Base-by-base conservation (phyloP, 2,329 filamentous ascomycete genomes). In the Trichoderma polysporum region DNA sequence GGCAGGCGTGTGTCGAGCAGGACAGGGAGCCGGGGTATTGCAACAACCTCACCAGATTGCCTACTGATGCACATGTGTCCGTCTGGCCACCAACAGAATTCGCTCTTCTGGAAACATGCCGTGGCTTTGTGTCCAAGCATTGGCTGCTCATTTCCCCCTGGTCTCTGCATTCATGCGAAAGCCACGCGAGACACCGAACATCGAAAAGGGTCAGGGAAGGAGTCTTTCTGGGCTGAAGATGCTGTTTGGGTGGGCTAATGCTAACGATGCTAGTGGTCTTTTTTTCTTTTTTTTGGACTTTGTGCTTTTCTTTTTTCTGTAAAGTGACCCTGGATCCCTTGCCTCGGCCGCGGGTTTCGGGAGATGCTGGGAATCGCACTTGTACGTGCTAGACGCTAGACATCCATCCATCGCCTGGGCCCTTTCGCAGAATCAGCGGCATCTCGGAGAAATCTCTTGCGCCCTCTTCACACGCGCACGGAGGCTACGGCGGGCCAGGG, bases 21-120 rank as follows among this genome's bases (percentile, higher is more conserved):
- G 29, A 35, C 58, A 62, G 57, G 58, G 66, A 65, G 19, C 60
- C 41, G 47, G 53, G 66, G 50, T 49, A 35, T 56, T 58, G 29
- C 53, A 53, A 39, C 53, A 56, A 64, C 59, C 25, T 57, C 59
- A 41, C 29, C 66, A 57, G 59, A 67, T 64, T 52, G 57, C 57
- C 35, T 19, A 39, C 29, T 50, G 49, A 64, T 45, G 60, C 50
- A 62, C 59, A 27, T 45, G 39, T 50, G 53, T 35, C 27, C 57
- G 58, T 63, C 65, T 62, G 8, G 31, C 65, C 49, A 45, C 37
- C 56, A 66, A 56, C 35, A 61, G n/a, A 45, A 60, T 53, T 66
- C 65, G 50, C 66, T 61, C 39, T 67, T 67, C 66, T 45, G 54
- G 59, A 67, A 67, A 41, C 60, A 68, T 58, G 61, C 60, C 4